Base-by-base conservation (phyloP, 768 basidiomycete species). In the Sporobolomyces phaffii region DNA sequence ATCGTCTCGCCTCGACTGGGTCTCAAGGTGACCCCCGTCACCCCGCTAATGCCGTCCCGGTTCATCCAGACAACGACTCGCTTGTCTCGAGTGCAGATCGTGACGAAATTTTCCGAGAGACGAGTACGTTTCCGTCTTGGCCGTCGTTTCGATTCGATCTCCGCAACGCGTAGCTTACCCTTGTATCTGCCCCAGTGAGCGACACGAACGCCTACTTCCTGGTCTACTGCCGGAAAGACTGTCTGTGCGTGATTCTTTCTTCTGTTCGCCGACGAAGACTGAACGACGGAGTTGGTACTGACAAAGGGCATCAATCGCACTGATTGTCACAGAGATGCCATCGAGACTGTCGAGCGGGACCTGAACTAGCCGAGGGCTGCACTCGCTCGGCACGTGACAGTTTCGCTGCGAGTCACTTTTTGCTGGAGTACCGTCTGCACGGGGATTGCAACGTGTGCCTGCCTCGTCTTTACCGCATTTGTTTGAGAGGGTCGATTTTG, bases 51-150 rank as follows among this genome's bases (percentile, higher is more conserved):
- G n/a, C n/a, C n/a, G n/a, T n/a, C n/a, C n/a, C n/a, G n/a, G n/a
- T n/a, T n/a, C n/a, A n/a, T 20, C 11, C 91, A 67, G 70, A 94
- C 80, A 97, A 97, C 76, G 93, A 97, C 76, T 90, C 90, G 41
- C 85, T 84, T 64, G 90, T 98, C 13, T 82, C 84, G 5, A 81
- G 84, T 31, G 89, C 91, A 0, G 78, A 82, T 13, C 88, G 89
- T 74, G 84, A 85, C 11, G 92, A 96, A 74, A 88, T 97, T 3
- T 80, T 96, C 58, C 86, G 85, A 33, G 90, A 96, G 79, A 89
- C 91, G 24, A 70, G 60, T 65, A 40, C 90, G 76, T 44, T 74
- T 65, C 68, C 29, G 75, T 77, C 18, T 44, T 14, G 10, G 10
- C 48, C 14, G 48, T 26, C 20, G 24, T 20, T 31, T 51, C 13